Evolutionary conservation across 371 early-diverging fungal genomes (phyloP).

Genomic region (Ordospora pajunii): DNA sequence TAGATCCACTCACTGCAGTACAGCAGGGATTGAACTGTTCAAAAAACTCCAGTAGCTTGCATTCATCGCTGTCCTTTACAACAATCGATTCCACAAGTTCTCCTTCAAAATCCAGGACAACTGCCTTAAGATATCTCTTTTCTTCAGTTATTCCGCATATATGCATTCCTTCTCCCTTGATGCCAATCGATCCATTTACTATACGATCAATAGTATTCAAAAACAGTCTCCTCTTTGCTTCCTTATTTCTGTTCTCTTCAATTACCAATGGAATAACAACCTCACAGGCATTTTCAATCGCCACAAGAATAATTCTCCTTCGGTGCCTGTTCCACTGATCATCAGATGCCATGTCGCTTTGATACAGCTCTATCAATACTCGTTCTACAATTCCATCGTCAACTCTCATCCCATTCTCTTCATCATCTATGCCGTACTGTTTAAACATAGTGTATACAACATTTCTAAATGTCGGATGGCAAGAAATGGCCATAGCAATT

Average conservation of each 20-base stretch:
- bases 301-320: not conserved
- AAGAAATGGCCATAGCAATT: not conserved
- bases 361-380: not conserved
- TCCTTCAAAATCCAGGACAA: slow-evolving; percentile 22
- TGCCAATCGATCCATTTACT: slow-evolving; percentile 6
- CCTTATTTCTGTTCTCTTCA: not conserved
- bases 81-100: slow-evolving; percentile 11
- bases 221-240: not conserved
- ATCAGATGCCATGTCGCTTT: not conserved
- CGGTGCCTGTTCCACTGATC: not conserved
- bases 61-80: not conserved
- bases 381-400: not conserved
- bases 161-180: not conserved
- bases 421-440: not conserved
- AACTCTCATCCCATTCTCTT: not conserved
- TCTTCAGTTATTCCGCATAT: slow-evolving; percentile 20
- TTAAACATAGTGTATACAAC: not conserved
- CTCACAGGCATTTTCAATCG: not conserved
- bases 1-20: slow-evolving; percentile 5
- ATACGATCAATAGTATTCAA: slow-evolving; percentile 4
- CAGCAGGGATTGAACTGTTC: slow-evolving; percentile 4
- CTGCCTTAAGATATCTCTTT: slow-evolving; percentile 3
- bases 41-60: slow-evolving; percentile 4
- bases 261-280: not conserved
- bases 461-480: not conserved